Conservation (phyloP, 2,329 filamentous ascomycete species). For the Aulographum hederae region DNA sequence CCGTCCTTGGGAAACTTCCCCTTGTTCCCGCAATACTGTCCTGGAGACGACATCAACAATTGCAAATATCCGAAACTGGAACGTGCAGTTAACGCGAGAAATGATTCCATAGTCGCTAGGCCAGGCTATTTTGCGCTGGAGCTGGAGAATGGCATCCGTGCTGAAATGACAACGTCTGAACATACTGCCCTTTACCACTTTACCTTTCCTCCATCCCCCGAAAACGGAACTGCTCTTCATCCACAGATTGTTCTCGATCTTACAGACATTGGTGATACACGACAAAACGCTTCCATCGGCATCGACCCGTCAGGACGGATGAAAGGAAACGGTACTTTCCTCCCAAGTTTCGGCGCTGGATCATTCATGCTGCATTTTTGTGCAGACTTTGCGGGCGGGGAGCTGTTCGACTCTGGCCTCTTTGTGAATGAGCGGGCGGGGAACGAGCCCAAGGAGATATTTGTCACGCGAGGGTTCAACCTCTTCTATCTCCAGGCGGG, state of each 20-base stretch:
- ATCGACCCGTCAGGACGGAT: slow-evolving; percentile 33
- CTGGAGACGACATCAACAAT: slow-evolving; percentile 39
- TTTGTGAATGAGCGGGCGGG: slow-evolving; percentile 37
- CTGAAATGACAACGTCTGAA: slow-evolving; percentile 43
- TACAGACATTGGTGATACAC: slow-evolving; percentile 35
- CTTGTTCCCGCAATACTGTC: slow-evolving; percentile 45
- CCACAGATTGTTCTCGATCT: slow-evolving; percentile 38
- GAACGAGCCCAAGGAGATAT: slow-evolving; percentile 20
- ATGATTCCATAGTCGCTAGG: slow-evolving; percentile 31
- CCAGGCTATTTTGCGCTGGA: slow-evolving; percentile 43
- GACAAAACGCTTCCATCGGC: slow-evolving; percentile 32
- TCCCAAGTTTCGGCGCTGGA: slow-evolving; percentile 39
- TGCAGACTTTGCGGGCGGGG: slow-evolving; percentile 35
- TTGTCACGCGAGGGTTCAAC: slow-evolving; percentile 25
- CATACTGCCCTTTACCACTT: slow-evolving; percentile 44
- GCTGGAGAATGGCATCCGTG: slow-evolving; percentile 34
- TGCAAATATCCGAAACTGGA: slow-evolving; percentile 34
- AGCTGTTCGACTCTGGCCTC: slow-evolving; percentile 37
- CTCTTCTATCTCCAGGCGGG: slow-evolving; percentile 38
- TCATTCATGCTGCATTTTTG: slow-evolving; percentile 41
- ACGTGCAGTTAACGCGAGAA: slow-evolving; percentile 31
- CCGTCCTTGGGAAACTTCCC: slow-evolving; percentile 58
- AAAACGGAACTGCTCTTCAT: slow-evolving; percentile 21
- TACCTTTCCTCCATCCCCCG: slow-evolving; percentile 25
- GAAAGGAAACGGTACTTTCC: slow-evolving; percentile 36